These are phyloP conservation scores for Mrakiaceae sp. DNA, from an alignment of 1,284 basidiomycete genomes.

Conservation along the genomic window DNA sequence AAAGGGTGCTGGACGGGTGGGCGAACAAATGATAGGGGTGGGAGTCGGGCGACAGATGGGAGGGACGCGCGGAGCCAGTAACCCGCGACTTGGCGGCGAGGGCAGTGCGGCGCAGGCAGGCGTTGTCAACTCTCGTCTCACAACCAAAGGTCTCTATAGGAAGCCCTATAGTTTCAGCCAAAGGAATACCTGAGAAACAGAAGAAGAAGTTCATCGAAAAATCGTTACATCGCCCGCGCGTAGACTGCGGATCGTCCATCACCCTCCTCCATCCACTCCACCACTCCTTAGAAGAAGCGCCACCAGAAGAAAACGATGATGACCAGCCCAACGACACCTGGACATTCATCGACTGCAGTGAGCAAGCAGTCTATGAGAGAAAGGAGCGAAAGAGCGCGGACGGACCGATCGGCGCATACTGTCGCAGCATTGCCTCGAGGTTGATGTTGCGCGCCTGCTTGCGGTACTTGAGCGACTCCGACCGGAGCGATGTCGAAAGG, in stretches of 20 bases:
- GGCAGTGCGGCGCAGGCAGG: too few species aligned
- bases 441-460: constrained; percentile 94
- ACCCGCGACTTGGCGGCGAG: too few species aligned
- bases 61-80: too few species aligned
- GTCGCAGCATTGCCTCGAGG: constrained; percentile 79
- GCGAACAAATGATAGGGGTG: too few species aligned
- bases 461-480: constrained; percentile 95
- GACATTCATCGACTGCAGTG: too few species aligned
- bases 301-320: constrained; percentile 82
- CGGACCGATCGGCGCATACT: constrained; percentile 85
- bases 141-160: background rate
- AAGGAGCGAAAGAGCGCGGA: constrained; percentile 48
- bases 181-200: background rate
- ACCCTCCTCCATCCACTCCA: background rate
- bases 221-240: background rate
- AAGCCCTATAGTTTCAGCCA: background rate
- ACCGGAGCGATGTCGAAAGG: constrained; percentile 89
- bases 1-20: too few species aligned
- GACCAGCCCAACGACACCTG: background rate
- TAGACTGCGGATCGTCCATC: background rate
- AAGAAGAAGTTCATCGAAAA: background rate
- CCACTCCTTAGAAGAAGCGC: constrained; percentile 50
- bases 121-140: too few species aligned
- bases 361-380: too few species aligned
- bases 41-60: too few species aligned